Conservation (phyloP, 2,329 filamentous ascomycete species). For the Ceratocystis huliohia region DNA sequence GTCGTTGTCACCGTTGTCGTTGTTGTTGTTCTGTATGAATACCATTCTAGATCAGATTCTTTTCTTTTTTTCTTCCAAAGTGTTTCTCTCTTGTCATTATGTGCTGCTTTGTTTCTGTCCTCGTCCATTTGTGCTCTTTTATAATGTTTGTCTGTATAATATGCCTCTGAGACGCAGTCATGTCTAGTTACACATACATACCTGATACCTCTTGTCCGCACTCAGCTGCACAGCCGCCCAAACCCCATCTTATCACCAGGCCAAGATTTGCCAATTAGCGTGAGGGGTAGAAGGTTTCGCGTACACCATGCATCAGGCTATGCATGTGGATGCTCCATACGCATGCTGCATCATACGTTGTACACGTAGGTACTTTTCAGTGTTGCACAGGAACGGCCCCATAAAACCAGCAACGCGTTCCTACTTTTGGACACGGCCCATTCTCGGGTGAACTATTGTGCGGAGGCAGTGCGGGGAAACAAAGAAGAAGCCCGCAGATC, state of each 20-base stretch:
- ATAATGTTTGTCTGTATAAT: not conserved
- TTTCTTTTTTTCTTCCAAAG: not conserved
- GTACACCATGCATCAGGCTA: no score
- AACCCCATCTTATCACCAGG: no score
- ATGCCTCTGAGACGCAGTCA: not conserved
- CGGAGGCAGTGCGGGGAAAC: not conserved
- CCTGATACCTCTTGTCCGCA: no score
- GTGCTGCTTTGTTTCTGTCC: no score
- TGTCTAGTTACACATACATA: no score
- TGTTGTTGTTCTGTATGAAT: constrained; percentile 12
- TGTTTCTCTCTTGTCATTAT: no score
- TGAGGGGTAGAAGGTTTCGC: no score
- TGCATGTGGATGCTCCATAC: no score
- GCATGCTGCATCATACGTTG: no score
- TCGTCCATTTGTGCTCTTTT: not conserved
- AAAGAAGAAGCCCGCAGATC: not conserved
- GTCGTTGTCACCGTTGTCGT: not conserved
- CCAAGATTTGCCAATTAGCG: no score
- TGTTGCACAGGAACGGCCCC: not conserved
- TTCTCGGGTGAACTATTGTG: constrained; percentile 5
- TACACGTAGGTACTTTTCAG: not conserved
- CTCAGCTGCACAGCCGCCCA: no score
- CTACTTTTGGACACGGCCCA: not conserved
- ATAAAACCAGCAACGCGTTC: not conserved
- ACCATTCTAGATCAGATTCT: constrained; percentile 6